Evolutionary conservation across 768 basidiomycete species (phyloP), one percentile per base, ranked within the genome.

Genomic region (Lactarius indigo): DNA sequence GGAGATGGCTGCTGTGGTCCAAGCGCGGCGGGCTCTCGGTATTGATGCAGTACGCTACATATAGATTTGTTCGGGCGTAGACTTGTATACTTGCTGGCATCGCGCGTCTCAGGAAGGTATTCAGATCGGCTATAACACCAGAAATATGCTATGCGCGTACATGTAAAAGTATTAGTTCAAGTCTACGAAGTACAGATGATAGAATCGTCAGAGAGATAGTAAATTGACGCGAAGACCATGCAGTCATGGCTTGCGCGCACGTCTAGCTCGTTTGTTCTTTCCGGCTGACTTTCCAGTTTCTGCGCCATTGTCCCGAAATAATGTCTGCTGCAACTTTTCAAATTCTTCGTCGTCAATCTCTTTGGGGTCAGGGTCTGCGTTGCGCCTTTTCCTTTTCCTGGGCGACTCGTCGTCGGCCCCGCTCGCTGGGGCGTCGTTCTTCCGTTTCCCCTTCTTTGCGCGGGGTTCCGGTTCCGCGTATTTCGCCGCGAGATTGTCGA

Each of bases 1-100:
- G 78, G 96, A 98, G 76, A 79, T 95, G 39, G 87, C 87, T 17
- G 91, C 92, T 17, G 89, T 94, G 69, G 85, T 95, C 60, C 89
- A 92, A 76, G 92, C 91, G 18, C 81, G 94, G 65, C 80, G 91
- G 68, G 89, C 87, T 76, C 77, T 96, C 61, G 94, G 94, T 10
- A 90, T 96, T 68, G 94, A 96, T 77, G 81, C 86, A 28, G 77
- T 94, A 68, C 85, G 89, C 71, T 93, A 91, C 74, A 73, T 94
- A 71, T 92, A 74, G 62, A 23, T 50, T 30, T 31, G 41, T 58
- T 52, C 59, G 37, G n/a, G 31, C 15, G n/a, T 31, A 37, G 42
- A 33, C 17, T 52, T 28, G 33, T 58, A 55, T 64, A 56, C 35
- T 33, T 41, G 35, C 50, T 35, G n/a, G 39, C 44, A 20, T 28